These are phyloP conservation scores for Trypanosomatidae sp. DNA, from an alignment of 208 protist genomes.

Conservation along the genomic window DNA sequence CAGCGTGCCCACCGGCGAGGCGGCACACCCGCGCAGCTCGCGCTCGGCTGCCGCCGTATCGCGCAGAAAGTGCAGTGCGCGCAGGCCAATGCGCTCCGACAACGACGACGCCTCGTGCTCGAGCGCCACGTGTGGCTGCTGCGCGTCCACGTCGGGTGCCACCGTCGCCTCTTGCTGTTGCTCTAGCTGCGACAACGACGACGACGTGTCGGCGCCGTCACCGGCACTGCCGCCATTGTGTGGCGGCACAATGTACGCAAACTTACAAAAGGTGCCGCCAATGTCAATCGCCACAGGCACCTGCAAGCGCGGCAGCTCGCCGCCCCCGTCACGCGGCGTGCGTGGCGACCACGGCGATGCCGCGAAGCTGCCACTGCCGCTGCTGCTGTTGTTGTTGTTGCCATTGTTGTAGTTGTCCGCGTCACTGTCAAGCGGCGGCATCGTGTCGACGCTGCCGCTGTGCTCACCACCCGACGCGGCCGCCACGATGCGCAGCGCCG, in stretches of 20 bases:
- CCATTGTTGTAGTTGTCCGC: background rate
- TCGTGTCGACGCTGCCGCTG: too few relatives aligned
- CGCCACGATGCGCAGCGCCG: too few relatives aligned
- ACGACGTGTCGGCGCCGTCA: too few relatives aligned
- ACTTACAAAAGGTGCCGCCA: constrained; percentile 83
- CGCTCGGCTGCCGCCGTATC: constrained; percentile 15
- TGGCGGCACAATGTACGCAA: constrained; percentile 74
- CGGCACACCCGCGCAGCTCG: constrained; percentile 14
- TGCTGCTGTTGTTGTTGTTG: background rate
- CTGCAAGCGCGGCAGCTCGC: constrained; percentile 11
- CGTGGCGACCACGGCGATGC: background rate
- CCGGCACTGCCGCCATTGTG: too few relatives aligned
- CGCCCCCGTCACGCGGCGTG: too few relatives aligned
- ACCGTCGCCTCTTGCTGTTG: too few relatives aligned
- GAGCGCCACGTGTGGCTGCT: background rate
- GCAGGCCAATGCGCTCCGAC: constrained; percentile 39
- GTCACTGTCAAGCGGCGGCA: constrained; percentile 1
- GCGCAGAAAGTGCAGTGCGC: constrained; percentile 47
- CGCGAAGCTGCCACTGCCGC: background rate
- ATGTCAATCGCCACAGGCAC: constrained; percentile 80
- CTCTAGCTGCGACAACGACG: too few relatives aligned
- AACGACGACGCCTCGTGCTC: constrained; percentile 60
- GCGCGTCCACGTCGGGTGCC: background rate
- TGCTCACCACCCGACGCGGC: too few relatives aligned
- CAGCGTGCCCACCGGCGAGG: constrained; percentile 49